A percentile compares a stretch with the other conserved stretches of the same genome.
Conservation (phyloP, 1,284 basidiomycete species). For the Paramarasmius palmivorus region DNA sequence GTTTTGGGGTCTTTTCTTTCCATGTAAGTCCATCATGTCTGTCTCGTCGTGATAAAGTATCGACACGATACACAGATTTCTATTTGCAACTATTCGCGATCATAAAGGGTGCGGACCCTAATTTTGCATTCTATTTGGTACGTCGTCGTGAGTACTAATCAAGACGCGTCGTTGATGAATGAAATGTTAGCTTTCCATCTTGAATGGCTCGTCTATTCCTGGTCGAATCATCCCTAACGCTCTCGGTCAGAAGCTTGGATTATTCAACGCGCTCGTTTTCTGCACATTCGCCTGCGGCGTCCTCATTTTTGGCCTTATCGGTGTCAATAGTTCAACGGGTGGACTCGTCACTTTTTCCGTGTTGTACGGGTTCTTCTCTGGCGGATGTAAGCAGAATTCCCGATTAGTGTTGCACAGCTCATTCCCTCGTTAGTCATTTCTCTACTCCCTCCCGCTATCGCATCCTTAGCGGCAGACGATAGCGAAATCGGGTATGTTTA, state of each 20-base stretch:
- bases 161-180: not conserved
- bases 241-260: conserved; percentile 25
- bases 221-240: conserved; percentile 24
- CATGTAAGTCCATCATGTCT: conserved; percentile 12
- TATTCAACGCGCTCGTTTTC: conserved; percentile 28
- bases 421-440: conserved; percentile 5
- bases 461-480: not conserved
- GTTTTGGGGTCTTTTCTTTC: conserved; percentile 16
- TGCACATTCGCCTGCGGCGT: conserved; percentile 21
- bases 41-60: not conserved
- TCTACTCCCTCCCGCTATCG: conserved; percentile 7
- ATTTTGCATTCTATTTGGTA: conserved; percentile 25
- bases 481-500: conserved; percentile 18
- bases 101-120: conserved; percentile 20
- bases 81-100: conserved; percentile 25
- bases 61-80: conserved; percentile 17
- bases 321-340: conserved; percentile 23
- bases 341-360: conserved; percentile 33
- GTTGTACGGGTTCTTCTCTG: conserved; percentile 40
- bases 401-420: not conserved
- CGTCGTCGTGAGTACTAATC: conserved; percentile 1
- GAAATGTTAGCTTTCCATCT: conserved; percentile 28
- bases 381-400: conserved; percentile 32
- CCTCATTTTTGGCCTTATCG: conserved; percentile 34
- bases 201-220: conserved; percentile 30